These are phyloP conservation scores for Epicoccum sorghinum DNA, from an alignment of 2,329 filamentous ascomycete species.

Conservation along the genomic window DNA sequence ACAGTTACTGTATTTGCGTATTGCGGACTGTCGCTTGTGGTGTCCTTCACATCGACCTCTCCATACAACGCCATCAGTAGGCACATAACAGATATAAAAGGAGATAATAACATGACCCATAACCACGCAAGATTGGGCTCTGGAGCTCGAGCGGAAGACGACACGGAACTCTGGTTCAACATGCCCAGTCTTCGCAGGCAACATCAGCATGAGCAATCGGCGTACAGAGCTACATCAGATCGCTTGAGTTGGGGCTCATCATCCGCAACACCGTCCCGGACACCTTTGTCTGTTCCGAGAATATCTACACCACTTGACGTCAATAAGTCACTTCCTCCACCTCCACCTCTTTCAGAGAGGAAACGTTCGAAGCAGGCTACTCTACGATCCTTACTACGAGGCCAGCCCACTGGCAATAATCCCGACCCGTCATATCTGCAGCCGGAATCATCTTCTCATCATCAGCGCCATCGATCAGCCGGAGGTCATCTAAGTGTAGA, in stretches of 20 bases:
- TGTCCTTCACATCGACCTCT: slow-evolving; percentile 7
- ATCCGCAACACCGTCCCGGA: slow-evolving; percentile 21
- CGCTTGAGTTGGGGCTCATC: slow-evolving; percentile 25
- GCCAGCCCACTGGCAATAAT: slow-evolving; percentile 29
- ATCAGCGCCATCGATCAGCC: slow-evolving; percentile 30
- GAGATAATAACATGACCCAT: slow-evolving; percentile 29
- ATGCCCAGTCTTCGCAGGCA: slow-evolving; percentile 27
- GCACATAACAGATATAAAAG: not conserved
- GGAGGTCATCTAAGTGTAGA: slow-evolving; percentile 30
- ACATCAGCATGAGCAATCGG: slow-evolving; percentile 27
- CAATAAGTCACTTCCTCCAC: slow-evolving; percentile 41
- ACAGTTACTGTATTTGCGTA: slow-evolving; percentile 31
- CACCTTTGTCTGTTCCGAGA: slow-evolving; percentile 13
- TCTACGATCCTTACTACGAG: slow-evolving; percentile 36
- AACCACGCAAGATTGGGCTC: slow-evolving; percentile 9
- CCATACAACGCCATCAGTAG: not conserved
- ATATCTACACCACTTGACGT: slow-evolving; percentile 32
- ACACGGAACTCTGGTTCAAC: slow-evolving; percentile 41
- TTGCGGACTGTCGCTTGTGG: slow-evolving; percentile 28
- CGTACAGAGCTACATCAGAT: slow-evolving; percentile 37
- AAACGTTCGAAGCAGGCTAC: slow-evolving; percentile 31
- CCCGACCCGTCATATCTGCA: slow-evolving; percentile 18
- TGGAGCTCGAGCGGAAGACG: slow-evolving; percentile 16
- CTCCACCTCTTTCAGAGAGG: slow-evolving; percentile 30
- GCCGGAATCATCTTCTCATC: slow-evolving; percentile 6